Evolutionary conservation across 805 yeast genomes (phyloP).

Genomic region (Grigorovia humatica): DNA sequence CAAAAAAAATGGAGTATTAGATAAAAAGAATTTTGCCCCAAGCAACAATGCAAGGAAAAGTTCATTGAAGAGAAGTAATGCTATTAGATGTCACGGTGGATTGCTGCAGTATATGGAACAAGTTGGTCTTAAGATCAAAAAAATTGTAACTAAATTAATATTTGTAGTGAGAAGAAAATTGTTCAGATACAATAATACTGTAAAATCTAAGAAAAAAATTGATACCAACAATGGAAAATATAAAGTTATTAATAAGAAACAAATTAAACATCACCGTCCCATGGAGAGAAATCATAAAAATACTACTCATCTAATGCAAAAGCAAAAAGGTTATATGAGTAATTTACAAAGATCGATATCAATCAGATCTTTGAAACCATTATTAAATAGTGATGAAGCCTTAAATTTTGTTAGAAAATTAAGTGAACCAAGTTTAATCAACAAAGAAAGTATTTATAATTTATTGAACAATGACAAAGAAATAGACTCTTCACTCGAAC

Average conservation of each 20-base stretch:
- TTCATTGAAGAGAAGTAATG: conserved; percentile 21
- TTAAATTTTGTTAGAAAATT: background rate
- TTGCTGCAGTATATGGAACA: conserved; percentile 25
- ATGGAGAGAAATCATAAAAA: background rate
- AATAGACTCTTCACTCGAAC: too few species aligned
- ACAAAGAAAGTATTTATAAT: background rate
- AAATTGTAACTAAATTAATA: conserved; percentile 16
- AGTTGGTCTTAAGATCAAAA: conserved; percentile 20
- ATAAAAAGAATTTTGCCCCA: background rate
- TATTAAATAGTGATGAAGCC: background rate
- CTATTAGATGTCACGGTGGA: conserved; percentile 32
- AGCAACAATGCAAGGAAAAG: conserved; percentile 1
- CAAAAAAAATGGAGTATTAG: background rate
- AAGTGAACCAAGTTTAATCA: background rate
- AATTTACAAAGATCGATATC: conserved; percentile 23
- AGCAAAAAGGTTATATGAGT: conserved; percentile 20
- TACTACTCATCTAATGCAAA: conserved; percentile 21
- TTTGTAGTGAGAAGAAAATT: conserved; percentile 18
- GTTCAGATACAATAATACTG: conserved; percentile 9
- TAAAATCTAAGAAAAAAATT: background rate
- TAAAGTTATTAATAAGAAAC: background rate
- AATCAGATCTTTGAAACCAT: background rate
- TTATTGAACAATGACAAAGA: background rate
- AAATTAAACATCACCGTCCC: background rate
- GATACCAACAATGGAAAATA: background rate